These are phyloP conservation scores for Fusarium staphyleae DNA, from an alignment of 2,329 filamentous ascomycete genomes.

Conservation along the genomic window DNA sequence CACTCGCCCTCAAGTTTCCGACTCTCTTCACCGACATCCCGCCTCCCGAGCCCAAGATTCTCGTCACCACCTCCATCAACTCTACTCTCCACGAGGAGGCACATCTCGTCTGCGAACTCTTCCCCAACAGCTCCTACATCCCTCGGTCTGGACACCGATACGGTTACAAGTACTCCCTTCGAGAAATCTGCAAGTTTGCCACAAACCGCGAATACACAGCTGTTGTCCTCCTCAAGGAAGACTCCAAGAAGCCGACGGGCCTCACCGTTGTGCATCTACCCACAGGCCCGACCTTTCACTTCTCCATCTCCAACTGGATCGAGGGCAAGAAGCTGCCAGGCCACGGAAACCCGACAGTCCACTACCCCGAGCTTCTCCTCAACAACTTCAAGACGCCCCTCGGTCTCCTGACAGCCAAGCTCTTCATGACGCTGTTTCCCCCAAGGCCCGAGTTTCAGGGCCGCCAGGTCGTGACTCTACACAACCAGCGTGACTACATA, in stretches of 20 bases:
- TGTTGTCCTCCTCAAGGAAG: conserved; percentile 85
- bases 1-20: conserved; percentile 67
- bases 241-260: conserved; percentile 83
- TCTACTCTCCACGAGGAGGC: conserved; percentile 87
- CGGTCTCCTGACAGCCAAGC: conserved; percentile 83
- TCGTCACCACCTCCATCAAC: conserved; percentile 91
- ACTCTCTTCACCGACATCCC: conserved; percentile 66
- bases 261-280: conserved; percentile 87
- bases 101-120: conserved; percentile 76
- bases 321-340: conserved; percentile 87
- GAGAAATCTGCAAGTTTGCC: conserved; percentile 89
- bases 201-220: conserved; percentile 82
- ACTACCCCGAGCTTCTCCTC: conserved; percentile 87
- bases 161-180: conserved; percentile 87
- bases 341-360: conserved; percentile 86
- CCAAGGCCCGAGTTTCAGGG: conserved; percentile 83
- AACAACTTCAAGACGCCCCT: conserved; percentile 96
- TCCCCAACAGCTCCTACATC: conserved; percentile 89
- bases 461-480: conserved; percentile 87
- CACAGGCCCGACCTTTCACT: conserved; percentile 88
- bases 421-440: conserved; percentile 72
- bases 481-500: conserved; percentile 96
- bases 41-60: conserved; percentile 76
- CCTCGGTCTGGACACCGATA: conserved; percentile 84
- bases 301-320: conserved; percentile 88